Base-by-base conservation (phyloP, 495 filamentous ascomycete species). In the Annulohypoxylon moriforme region DNA sequence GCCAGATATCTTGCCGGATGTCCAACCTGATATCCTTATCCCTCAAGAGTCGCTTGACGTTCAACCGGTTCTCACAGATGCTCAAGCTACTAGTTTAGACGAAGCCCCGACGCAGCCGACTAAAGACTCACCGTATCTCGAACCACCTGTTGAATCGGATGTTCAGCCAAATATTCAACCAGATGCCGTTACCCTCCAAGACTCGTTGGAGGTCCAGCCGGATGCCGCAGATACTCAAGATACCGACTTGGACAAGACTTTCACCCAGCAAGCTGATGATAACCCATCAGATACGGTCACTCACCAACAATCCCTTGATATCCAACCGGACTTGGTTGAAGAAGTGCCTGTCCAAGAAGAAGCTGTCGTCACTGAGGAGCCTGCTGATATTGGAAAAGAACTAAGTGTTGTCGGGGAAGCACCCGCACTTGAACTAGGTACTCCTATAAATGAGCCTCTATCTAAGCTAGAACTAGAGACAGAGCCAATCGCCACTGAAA, bases 401-500 rank as follows among this genome's bases (percentile, higher is more conserved):
- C 36, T 8, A 25, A 27, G 4, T 33, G 6, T 14, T 55, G 27
- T 20, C 14, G 27, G 29, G n/a, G 8, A 31, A 20, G 14, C 27
- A 18, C 27, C 29, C 29, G 14, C 20, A 33, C 14, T 38, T 44
- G 44, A 70, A 60, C 34, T 7, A 27, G 40, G 55, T 0, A 24
- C 14, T 18, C 53, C 44, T 29, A 16, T 36, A 34, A 49, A 27
- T 52, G 34, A 58, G 20, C 33, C 18, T 58, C n/a, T n/a, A 33
- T n/a, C 20, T 40, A 24, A 52, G 5, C 20, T 20, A 50, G 46
- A 34, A 16, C 20, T 34, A 22, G 52, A 36, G 10, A 14, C 25
- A 46, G 53, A 60, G 36, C 29, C 36, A 6, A 25, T 47, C 42
- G 11, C 20, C 24, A 18, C 36, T 42, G 60, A 64, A 47, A 56